These are phyloP conservation scores for Camelina laxa DNA, from an alignment of 345 rosid genomes.

Conservation along the genomic window DNA sequence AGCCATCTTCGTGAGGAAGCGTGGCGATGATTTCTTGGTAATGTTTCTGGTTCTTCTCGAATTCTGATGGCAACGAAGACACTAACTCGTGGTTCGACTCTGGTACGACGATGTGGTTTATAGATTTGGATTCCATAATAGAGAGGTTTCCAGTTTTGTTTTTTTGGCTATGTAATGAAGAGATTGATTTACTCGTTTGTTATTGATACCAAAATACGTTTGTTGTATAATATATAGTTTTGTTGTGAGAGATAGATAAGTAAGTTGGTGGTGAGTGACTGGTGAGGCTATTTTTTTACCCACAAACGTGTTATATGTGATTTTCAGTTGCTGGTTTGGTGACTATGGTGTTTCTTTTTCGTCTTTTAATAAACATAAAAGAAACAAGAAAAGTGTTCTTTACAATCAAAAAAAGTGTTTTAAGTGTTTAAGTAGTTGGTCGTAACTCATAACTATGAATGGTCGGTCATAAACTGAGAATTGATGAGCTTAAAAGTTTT, in stretches of 20 bases:
- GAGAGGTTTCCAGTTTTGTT: background rate
- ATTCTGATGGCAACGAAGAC: slow-evolving; percentile 29
- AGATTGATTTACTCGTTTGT: slow-evolving; percentile 8
- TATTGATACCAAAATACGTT: background rate
- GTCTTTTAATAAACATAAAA: no score
- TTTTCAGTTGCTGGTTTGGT: slow-evolving; percentile 39
- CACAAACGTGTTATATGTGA: slow-evolving; percentile 36
- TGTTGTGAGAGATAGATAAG: background rate
- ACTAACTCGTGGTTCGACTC: background rate
- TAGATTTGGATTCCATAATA: slow-evolving; percentile 32
- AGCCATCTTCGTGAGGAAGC: slow-evolving; percentile 36
- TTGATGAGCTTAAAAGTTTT: no score
- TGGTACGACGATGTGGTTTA: background rate
- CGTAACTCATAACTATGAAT: no score
- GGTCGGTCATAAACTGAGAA: no score
- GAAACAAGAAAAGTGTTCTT: background rate
- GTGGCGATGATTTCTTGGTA: slow-evolving; percentile 42
- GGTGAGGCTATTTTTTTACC: slow-evolving; percentile 5
- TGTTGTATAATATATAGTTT: slow-evolving; percentile 23
- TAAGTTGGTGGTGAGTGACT: slow-evolving; percentile 39
- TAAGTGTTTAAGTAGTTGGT: no score
- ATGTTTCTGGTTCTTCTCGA: slow-evolving; percentile 36
- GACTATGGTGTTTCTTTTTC: background rate
- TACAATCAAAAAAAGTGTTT: background rate
- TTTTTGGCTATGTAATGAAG: background rate